Evolutionary conservation across 805 yeast genomes (phyloP).

Genomic region (Kregervanrija fluxuum): DNA sequence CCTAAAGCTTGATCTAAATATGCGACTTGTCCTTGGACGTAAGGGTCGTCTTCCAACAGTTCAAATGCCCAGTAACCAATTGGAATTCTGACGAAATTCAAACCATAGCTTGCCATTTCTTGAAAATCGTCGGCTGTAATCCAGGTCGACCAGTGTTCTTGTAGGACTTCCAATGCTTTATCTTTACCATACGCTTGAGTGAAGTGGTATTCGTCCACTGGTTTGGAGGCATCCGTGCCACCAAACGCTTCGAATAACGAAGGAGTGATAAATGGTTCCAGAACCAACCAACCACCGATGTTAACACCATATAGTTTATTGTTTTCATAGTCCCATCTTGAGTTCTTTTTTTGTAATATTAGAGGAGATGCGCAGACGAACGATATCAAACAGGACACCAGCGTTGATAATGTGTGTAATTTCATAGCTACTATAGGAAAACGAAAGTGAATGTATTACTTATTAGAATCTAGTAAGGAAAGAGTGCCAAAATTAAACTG

Average conservation of each 20-base stretch:
- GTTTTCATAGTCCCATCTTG: constrained; percentile 26
- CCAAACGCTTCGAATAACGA: constrained; percentile 54
- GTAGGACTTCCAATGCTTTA: constrained; percentile 43
- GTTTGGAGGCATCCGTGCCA: constrained; percentile 36
- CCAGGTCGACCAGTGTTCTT: constrained; percentile 74
- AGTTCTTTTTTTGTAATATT: constrained; percentile 21
- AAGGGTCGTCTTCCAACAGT: constrained; percentile 62
- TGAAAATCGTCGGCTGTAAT: constrained; percentile 66
- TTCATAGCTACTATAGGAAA: background rate
- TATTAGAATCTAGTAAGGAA: too few relatives aligned
- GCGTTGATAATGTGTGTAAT: background rate
- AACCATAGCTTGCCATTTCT: constrained; percentile 51
- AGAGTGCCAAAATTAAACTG: too few relatives aligned
- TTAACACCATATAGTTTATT: constrained; percentile 54
- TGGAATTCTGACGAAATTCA: constrained; percentile 85
- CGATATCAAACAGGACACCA: constrained; percentile 1
- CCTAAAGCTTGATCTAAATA: constrained; percentile 70
- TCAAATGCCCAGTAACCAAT: constrained; percentile 93
- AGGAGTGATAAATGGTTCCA: constrained; percentile 85
- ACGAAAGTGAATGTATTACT: too few relatives aligned
- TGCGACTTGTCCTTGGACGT: constrained; percentile 70
- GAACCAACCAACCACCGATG: constrained; percentile 85
- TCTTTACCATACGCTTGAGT: constrained; percentile 53
- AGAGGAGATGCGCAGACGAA: constrained; percentile 18
- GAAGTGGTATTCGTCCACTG: constrained; percentile 80